Evolutionary conservation across 768 basidiomycete species (phyloP), one percentile per base, ranked within the genome.

Genomic region (Rhodosporidiobolus sp.): DNA sequence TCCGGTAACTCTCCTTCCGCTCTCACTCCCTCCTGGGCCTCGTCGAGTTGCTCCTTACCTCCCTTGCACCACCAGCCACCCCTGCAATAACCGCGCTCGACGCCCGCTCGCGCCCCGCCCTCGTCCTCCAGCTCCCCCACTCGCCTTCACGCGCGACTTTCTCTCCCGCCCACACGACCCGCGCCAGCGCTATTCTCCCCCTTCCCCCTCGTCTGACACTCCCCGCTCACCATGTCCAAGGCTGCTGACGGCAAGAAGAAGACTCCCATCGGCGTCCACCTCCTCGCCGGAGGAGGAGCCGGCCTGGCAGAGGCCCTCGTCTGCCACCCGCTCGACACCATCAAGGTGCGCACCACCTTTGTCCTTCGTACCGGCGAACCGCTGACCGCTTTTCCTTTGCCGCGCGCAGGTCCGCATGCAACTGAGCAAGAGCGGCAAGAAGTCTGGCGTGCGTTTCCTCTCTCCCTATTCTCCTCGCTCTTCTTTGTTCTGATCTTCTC

Each of bases 201-300:
- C 38, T 43, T 43, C 38, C 38, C 7, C 38, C 38, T 14, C 38
- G 8, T 43, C 38, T 43, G 14, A 14, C 38, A 14, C 38, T 7
- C 38, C 38, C 38, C 38, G 7, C 38, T 43, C 38, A 43, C 38
- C 38, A 48, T 48, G 46, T 53, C 30, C 4, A 64, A 53, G 38
- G 49, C 70, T 10, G 60, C 66, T 20, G 28, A 72, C 16, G 52
- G 20, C 9, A 81, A 83, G 76, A 80, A 81, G 72, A 81, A 81
- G 73, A 79, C 83, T 5, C 83, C 83, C 17, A 78, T 84, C 22
- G 83, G 80, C 43, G 83, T 83, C 53, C 94, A 99, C 80, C 87
- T 97, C 80, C 90, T 89, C 38, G 96, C 95, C 50, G 96, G 96
- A 71, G 96, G 96, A 28, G 87, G 90, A 32, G 95, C 94, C 34